Percentiles rank a stretch among this genome's conserved stretches.
Conservation (phyloP, 2,329 filamentous ascomycete species). For the Cladosporium sp. region DNA sequence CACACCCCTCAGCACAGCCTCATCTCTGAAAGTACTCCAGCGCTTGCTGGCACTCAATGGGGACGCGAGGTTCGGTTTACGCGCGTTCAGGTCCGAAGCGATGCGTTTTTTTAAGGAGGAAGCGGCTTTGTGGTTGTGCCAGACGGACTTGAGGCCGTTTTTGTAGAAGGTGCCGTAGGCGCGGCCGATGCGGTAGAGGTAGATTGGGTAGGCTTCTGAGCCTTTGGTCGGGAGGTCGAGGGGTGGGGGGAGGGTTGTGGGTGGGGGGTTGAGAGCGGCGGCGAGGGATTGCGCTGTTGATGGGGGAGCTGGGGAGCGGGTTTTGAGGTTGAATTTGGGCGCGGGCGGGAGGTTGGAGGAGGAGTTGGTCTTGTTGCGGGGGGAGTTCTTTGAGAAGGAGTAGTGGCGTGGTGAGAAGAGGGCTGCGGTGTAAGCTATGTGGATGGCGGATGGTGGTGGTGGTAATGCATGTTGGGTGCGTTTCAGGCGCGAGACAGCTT, state of each 20-base stretch:
- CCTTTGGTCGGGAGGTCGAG: slow-evolving; percentile 63
- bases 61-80: slow-evolving; percentile 13
- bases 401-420: slow-evolving; percentile 17
- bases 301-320: not conserved
- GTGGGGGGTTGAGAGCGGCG: slow-evolving; percentile 65
- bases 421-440: slow-evolving; percentile 4
- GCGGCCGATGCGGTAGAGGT: slow-evolving; percentile 66
- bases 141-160: slow-evolving; percentile 73
- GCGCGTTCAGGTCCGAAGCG: slow-evolving; percentile 15
- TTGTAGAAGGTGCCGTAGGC: slow-evolving; percentile 87
- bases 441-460: not conserved
- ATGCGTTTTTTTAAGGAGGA: slow-evolving; percentile 51
- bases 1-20: slow-evolving; percentile 11
- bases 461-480: slow-evolving; percentile 17
- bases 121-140: slow-evolving; percentile 59
- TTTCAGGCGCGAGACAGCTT: slow-evolving; percentile 30
- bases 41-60: slow-evolving; percentile 12
- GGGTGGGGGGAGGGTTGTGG: slow-evolving; percentile 69
- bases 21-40: slow-evolving; percentile 8
- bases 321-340: not conserved
- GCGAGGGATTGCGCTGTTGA: not conserved
- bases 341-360: not conserved
- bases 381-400: slow-evolving; percentile 18
- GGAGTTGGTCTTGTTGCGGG: not conserved
- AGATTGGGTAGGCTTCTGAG: slow-evolving; percentile 49